phyloP scores from a whole-genome alignment of 352 stramenopile species.

The Phytophthora sansomeana region DNA sequence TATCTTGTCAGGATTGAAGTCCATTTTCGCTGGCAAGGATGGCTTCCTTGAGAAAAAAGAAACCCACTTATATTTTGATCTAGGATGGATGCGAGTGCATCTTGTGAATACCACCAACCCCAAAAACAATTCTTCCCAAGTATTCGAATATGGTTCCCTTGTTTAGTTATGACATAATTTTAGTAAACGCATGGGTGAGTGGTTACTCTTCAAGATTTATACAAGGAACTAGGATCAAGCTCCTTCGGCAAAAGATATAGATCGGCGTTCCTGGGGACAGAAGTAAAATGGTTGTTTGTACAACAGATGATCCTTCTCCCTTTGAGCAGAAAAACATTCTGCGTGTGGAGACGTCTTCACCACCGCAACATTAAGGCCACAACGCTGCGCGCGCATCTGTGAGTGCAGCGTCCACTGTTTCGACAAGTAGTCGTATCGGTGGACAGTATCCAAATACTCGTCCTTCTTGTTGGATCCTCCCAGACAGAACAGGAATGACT shows the following conservation, averaged over 20 bases:
- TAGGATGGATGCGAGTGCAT: too few relatives aligned
- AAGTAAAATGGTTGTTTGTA: conserved; percentile 14
- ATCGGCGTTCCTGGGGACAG: conserved; percentile 2
- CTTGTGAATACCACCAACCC: background rate
- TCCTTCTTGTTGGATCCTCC: conserved; percentile 85
- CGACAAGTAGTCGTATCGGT: conserved; percentile 71
- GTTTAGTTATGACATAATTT: background rate
- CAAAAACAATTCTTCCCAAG: background rate
- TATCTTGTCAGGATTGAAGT: too few relatives aligned
- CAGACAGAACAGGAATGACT: conserved; percentile 77
- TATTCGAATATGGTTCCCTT: background rate
- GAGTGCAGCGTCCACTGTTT: conserved; percentile 70
- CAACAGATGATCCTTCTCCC: conserved; percentile 21
- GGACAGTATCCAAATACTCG: conserved; percentile 73
- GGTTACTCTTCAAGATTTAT: background rate
- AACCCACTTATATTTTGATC: too few relatives aligned
- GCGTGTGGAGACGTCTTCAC: conserved; percentile 48
- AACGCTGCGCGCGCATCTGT: conserved; percentile 66
- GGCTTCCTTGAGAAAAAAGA: too few relatives aligned
- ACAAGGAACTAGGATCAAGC: conserved; percentile 16
- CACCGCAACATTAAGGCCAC: conserved; percentile 69
- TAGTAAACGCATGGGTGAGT: background rate
- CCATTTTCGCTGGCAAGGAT: too few relatives aligned
- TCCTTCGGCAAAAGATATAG: conserved; percentile 3
- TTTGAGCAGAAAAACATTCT: conserved; percentile 51